Percentiles rank a stretch among this genome's conserved stretches.
Evolutionary conservation across 495 filamentous ascomycete genomes (phyloP).

Genomic region (Penicillium manginii): DNA sequence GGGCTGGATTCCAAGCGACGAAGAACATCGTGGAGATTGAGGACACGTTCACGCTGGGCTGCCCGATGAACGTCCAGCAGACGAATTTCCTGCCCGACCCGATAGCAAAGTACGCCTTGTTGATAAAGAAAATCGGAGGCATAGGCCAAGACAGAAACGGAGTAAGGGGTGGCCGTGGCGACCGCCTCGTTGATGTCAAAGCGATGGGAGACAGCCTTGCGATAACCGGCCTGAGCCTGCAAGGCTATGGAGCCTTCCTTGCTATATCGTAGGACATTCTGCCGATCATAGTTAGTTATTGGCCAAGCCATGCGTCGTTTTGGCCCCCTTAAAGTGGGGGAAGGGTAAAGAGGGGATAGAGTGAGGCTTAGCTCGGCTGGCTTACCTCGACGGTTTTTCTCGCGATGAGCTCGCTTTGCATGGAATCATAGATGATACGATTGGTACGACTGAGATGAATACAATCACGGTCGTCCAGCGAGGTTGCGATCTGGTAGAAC

Average conservation of each 20-base stretch:
- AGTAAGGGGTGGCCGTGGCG: slow-evolving; percentile 64
- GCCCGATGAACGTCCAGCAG: slow-evolving; percentile 62
- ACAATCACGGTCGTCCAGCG: slow-evolving; percentile 47
- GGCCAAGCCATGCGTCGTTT: neutral
- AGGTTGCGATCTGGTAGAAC: slow-evolving; percentile 57
- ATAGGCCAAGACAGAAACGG: slow-evolving; percentile 60
- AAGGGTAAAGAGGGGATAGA: slow-evolving; percentile 9
- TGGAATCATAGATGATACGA: slow-evolving; percentile 53
- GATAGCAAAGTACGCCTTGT: slow-evolving; percentile 67
- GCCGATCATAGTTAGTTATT: neutral
- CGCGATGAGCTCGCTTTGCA: slow-evolving; percentile 65
- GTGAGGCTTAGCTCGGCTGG: neutral
- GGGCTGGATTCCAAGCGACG: slow-evolving; percentile 32
- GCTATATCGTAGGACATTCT: slow-evolving; percentile 60
- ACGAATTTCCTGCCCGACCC: slow-evolving; percentile 59
- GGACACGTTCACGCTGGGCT: slow-evolving; percentile 55
- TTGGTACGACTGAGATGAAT: slow-evolving; percentile 54
- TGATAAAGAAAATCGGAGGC: slow-evolving; percentile 65
- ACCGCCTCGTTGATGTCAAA: slow-evolving; percentile 66
- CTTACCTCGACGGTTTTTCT: slow-evolving; percentile 62
- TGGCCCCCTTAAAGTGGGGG: neutral
- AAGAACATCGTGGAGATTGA: slow-evolving; percentile 58
- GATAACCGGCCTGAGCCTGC: slow-evolving; percentile 48
- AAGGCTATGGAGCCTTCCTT: slow-evolving; percentile 60
- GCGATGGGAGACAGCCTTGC: slow-evolving; percentile 59